phyloP scores from a whole-genome alignment of 495 filamentous ascomycete genomes.

The Hyphodiscus hymeniophilus region DNA sequence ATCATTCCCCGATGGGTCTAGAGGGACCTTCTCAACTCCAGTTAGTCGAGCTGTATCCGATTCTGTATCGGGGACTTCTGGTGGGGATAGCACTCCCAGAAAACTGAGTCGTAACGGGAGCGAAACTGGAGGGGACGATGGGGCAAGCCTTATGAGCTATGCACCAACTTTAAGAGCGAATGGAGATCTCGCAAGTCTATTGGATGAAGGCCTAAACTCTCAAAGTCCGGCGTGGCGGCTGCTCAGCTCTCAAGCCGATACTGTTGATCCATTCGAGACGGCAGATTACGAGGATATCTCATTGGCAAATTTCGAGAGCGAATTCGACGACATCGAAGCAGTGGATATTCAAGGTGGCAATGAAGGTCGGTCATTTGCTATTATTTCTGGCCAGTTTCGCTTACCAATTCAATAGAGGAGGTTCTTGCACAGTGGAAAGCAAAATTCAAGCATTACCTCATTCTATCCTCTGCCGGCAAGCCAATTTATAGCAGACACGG shows the following conservation, averaged over 20 bases:
- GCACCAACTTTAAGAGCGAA: constrained; percentile 64
- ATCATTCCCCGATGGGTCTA: constrained; percentile 57
- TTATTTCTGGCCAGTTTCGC: neutral
- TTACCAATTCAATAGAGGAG: constrained; percentile 38
- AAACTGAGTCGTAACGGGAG: constrained; percentile 33
- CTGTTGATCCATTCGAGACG: constrained; percentile 48
- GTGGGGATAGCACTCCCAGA: constrained; percentile 15
- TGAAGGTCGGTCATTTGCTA: constrained; percentile 46
- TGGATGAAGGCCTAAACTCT: constrained; percentile 56
- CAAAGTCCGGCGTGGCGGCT: constrained; percentile 54
- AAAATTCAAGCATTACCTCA: constrained; percentile 93
- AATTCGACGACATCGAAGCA: constrained; percentile 73
- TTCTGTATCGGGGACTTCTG: constrained; percentile 14
- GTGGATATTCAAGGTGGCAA: constrained; percentile 49
- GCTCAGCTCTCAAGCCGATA: constrained; percentile 47
- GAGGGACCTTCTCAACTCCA: constrained; percentile 50
- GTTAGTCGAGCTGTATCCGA: constrained; percentile 16
- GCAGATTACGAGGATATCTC: constrained; percentile 37
- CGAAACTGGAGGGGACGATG: constrained; percentile 70
- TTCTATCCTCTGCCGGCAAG: constrained; percentile 94
- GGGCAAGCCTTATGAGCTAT: constrained; percentile 75
- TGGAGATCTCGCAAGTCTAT: constrained; percentile 73
- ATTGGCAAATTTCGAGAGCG: constrained; percentile 57
- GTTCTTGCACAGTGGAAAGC: constrained; percentile 69
- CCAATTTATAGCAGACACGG: constrained; percentile 95